Base-by-base conservation (phyloP, 1,139 yeast species). In the Magnusiomyces ingens region DNA sequence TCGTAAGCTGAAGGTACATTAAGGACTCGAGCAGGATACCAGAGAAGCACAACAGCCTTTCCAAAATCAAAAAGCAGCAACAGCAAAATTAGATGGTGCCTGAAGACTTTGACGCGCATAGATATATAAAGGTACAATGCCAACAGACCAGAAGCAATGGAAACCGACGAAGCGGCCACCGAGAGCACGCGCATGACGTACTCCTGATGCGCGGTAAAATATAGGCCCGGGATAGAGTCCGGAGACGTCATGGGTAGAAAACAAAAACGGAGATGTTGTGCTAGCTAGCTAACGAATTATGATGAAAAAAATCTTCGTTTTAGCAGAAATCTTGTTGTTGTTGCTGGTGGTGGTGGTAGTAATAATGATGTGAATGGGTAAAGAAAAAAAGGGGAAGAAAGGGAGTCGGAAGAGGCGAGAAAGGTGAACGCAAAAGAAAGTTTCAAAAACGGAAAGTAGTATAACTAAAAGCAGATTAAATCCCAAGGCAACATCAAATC, bases 11-110 rank as follows among this genome's bases (percentile, higher is more conserved):
- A 67, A 26, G 72, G 68, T 43, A 75, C 74, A 8, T 77, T 67
- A 43, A 84, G 67, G 1, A 84, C 82, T 44, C 84, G 67, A 1
- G 83, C 75, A 0, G 96, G 95, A 66, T 84, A 90, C 55, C 88
- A 73, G 57, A 89, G 68, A 50, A 89, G 75, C 35, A 85, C 76
- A 15, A 82, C 62, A 1, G 94, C 93, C 68, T 90, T 89, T 50
- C 87, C 68, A 57, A 86, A 78, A 69, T 90, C 96, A 64, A 81
- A 87, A 29, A 79, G 68, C 22, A 88, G 72, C 52, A 90, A 72
- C 55, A 85, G 79, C 52, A 82, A 71, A 62, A 90, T 82, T 57
- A 90, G 75, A 60, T 67, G 68, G 54, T 68, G 71, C 4, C 72
- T 61, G 51, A 68, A 68, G 18, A 63, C 66, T 49, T 62, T 60